These are phyloP conservation scores for Botrytis tulipae DNA, from an alignment of 2,329 filamentous ascomycete species.

Conservation along the genomic window DNA sequence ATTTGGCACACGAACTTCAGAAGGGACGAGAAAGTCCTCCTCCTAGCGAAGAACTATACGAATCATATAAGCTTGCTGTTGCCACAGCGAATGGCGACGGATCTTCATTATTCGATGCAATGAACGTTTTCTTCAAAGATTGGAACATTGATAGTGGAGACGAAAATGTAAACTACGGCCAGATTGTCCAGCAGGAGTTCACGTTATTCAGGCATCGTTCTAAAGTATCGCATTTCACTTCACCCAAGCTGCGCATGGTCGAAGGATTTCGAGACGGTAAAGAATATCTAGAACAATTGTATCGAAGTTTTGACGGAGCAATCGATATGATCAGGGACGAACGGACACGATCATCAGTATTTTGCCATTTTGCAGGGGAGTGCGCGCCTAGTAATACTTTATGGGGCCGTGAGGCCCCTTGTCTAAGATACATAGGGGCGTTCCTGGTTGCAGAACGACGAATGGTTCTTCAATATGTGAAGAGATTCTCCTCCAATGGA, in stretches of 20 bases:
- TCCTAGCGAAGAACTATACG: neutral
- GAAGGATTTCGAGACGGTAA: neutral
- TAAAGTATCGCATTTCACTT: neutral
- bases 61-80: neutral
- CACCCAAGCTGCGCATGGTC: neutral
- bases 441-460: neutral
- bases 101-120: neutral
- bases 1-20: neutral
- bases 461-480: neutral
- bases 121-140: neutral
- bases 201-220: neutral
- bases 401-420: neutral
- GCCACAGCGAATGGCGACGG: neutral
- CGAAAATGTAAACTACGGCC: neutral
- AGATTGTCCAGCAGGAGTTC: neutral
- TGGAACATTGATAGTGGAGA: neutral
- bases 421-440: neutral
- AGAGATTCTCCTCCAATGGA: neutral
- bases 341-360: neutral
- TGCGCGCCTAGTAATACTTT: neutral
- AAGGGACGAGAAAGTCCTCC: neutral
- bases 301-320: neutral
- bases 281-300: neutral
- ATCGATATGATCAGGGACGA: neutral
- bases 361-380: neutral